Conservation (phyloP, 1,284 basidiomycete species). For the Ceratobasidium papillatum region DNA sequence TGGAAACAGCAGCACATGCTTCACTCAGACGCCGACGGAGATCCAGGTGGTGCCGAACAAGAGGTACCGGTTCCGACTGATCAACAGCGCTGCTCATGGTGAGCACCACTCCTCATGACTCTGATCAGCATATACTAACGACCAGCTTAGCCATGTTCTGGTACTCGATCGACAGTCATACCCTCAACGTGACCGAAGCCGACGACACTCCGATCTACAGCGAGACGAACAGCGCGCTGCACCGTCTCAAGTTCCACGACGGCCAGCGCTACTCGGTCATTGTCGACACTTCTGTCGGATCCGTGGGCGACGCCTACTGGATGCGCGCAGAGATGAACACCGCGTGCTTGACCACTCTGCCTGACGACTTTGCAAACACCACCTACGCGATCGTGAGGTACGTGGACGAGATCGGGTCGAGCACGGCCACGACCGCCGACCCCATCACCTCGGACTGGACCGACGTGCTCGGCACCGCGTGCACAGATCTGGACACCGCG, state of each 20-base stretch:
- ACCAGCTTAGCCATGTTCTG: constrained; percentile 54
- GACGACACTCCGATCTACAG: constrained; percentile 54
- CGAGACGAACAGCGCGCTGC: background rate
- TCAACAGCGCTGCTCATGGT: constrained; percentile 57
- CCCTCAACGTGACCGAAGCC: constrained; percentile 59
- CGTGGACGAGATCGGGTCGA: constrained; percentile 32
- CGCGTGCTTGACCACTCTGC: background rate
- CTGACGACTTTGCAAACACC: constrained; percentile 27
- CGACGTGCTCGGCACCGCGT: constrained; percentile 37
- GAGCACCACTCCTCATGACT: background rate
- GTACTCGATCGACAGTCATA: constrained; percentile 59
- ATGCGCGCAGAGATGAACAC: constrained; percentile 48
- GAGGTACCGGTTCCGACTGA: constrained; percentile 62
- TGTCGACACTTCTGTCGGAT: constrained; percentile 48
- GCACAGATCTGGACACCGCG: constrained; percentile 47
- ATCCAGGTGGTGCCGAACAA: constrained; percentile 46
- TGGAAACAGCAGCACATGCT: constrained; percentile 48
- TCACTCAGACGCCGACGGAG: constrained; percentile 50
- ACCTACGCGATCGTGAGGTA: constrained; percentile 46
- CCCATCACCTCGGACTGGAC: constrained; percentile 46
- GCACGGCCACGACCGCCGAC: constrained; percentile 9
- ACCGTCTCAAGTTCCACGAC: constrained; percentile 29
- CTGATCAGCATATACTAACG: background rate
- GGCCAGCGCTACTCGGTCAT: constrained; percentile 52
- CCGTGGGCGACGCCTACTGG: constrained; percentile 48